These are phyloP conservation scores for Nigrograna mackinnonii DNA, from an alignment of 2,329 filamentous ascomycete genomes.

Conservation along the genomic window DNA sequence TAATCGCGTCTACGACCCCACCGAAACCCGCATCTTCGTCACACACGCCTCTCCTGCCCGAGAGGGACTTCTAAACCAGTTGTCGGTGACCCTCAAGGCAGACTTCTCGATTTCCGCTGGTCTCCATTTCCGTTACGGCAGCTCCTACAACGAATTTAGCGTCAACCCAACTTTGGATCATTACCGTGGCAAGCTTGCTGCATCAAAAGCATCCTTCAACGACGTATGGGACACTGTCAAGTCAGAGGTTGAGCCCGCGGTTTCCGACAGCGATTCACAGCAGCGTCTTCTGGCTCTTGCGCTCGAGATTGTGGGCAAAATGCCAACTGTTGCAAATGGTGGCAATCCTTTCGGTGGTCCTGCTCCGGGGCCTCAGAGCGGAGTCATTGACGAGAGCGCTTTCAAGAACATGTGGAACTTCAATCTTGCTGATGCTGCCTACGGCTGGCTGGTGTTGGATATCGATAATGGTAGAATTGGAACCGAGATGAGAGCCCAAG, in stretches of 20 bases:
- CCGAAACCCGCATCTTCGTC: conserved; percentile 94
- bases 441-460: conserved; percentile 93
- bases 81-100: conserved; percentile 95
- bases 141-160: conserved; percentile 99
- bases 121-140: conserved; percentile 97
- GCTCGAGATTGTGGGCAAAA: conserved; percentile 93
- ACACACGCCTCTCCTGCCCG: conserved; percentile 96
- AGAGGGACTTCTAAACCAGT: conserved; percentile 95
- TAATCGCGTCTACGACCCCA: conserved; percentile 96
- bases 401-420: conserved; percentile 99
- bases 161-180: conserved; percentile 98
- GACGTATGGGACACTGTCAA: conserved; percentile 99
- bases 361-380: conserved; percentile 71
- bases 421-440: conserved; percentile 95
- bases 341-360: conserved; percentile 96
- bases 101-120: conserved; percentile 98
- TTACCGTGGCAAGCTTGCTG: conserved; percentile 96
- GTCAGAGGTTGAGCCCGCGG: conserved; percentile 90
- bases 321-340: conserved; percentile 92
- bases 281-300: conserved; percentile 91
- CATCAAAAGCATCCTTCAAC: conserved; percentile 97
- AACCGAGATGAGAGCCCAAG: conserved; percentile 97
- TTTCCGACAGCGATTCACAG: conserved; percentile 90
- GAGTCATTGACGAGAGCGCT: conserved; percentile 95
- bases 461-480: conserved; percentile 95